Conservation (phyloP, 2,329 filamentous ascomycete species). For the Hypoxylon sp. region DNA sequence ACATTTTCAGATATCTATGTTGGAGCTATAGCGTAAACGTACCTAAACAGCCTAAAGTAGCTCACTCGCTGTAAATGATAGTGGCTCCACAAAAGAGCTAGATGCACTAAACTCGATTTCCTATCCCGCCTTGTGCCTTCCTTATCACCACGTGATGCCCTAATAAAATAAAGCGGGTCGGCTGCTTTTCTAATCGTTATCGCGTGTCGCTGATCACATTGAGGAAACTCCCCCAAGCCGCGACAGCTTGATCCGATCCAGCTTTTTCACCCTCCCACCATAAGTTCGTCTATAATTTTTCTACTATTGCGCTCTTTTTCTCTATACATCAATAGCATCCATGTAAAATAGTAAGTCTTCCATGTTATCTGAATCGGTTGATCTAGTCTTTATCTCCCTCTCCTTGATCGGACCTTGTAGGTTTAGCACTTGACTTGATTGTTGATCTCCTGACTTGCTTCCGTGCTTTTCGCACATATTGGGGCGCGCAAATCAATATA, state of each 20-base stretch:
- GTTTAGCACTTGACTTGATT: slow-evolving; percentile 5
- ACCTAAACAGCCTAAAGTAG: not conserved
- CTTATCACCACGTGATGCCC: slow-evolving; percentile 43
- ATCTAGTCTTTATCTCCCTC: slow-evolving; percentile 22
- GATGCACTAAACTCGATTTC: slow-evolving; percentile 1
- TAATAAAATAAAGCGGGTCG: slow-evolving; percentile 30
- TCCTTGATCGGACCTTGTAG: slow-evolving; percentile 16
- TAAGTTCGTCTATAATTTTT: slow-evolving; percentile 5
- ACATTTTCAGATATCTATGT: too few species aligned
- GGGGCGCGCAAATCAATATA: slow-evolving; percentile 30
- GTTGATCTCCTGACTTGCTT: slow-evolving; percentile 36
- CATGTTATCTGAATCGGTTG: not conserved
- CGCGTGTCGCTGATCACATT: slow-evolving; percentile 42
- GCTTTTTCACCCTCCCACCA: slow-evolving; percentile 22
- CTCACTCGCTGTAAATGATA: too few species aligned
- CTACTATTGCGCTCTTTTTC: slow-evolving; percentile 9
- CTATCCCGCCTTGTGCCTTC: not conserved
- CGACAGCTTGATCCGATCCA: slow-evolving; percentile 49
- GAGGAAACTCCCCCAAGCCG: slow-evolving; percentile 43
- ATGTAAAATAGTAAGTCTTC: slow-evolving; percentile 48
- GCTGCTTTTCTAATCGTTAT: slow-evolving; percentile 44
- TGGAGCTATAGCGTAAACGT: not conserved
- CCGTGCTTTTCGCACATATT: slow-evolving; percentile 18
- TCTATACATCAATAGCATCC: slow-evolving; percentile 31
- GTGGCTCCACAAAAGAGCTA: not conserved